Conservation (phyloP, 306 rosid species). For the Begonia loranthoides region DNA sequence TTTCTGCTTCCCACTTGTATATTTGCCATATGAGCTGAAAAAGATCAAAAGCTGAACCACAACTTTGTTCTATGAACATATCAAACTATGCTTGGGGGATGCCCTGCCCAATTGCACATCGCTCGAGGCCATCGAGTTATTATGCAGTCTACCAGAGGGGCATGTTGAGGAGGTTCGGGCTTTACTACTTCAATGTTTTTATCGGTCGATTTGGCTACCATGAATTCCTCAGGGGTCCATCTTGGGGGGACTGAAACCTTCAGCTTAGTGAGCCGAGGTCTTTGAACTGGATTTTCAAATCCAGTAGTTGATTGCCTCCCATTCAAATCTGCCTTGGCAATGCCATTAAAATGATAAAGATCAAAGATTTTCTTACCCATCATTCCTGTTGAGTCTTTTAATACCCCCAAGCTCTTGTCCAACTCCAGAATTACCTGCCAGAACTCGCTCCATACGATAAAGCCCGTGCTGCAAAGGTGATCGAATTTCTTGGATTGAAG, state of each 20-base stretch:
- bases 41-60: too few relatives aligned
- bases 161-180: conserved; percentile 81
- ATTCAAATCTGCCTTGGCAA: conserved; percentile 86
- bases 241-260: conserved; percentile 90
- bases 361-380: conserved; percentile 94
- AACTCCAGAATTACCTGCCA: conserved; percentile 92
- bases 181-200: conserved; percentile 47
- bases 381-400: conserved; percentile 84
- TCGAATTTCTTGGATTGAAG: conserved; percentile 65
- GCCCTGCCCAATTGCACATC: conserved; percentile 77
- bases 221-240: conserved; percentile 95
- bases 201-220: conserved; percentile 58
- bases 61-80: neutral
- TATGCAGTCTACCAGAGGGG: conserved; percentile 93
- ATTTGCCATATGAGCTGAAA: too few relatives aligned
- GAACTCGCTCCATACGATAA: conserved; percentile 95
- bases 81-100: conserved; percentile 93
- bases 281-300: conserved; percentile 67
- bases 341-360: conserved; percentile 89
- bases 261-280: conserved; percentile 82
- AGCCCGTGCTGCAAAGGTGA: conserved; percentile 62
- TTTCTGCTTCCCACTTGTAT: too few relatives aligned
- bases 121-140: conserved; percentile 93
- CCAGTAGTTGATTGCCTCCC: conserved; percentile 45
- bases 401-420: conserved; percentile 77